These are phyloP conservation scores for Aureobasidium sp. DNA, from an alignment of 2,329 filamentous ascomycete genomes.

Conservation along the genomic window DNA sequence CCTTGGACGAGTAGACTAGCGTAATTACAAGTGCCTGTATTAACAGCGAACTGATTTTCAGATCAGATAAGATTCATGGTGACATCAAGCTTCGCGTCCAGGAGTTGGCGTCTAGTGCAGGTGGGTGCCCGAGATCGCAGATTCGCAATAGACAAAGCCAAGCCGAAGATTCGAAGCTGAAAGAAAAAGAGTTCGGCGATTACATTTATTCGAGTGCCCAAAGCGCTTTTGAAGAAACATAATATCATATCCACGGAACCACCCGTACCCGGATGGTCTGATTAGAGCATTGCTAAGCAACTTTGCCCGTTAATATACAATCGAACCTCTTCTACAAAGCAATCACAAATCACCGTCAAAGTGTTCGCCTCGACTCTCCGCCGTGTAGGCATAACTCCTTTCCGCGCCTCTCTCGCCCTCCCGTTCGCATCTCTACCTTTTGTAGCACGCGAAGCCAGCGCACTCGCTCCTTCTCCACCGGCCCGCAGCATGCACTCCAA, in stretches of 20 bases:
- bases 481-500: conserved; percentile 78
- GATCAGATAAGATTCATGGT: neutral
- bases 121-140: neutral
- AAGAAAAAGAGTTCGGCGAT: neutral
- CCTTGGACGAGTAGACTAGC: neutral
- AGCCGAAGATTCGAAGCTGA: neutral
- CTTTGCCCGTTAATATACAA: conserved; percentile 2
- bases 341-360: conserved; percentile 54
- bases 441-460: conserved; percentile 19
- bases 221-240: neutral
- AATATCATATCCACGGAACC: conserved; percentile 1
- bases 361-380: conserved; percentile 83
- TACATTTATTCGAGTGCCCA: neutral
- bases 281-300: conserved; percentile 15
- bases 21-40: neutral
- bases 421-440: conserved; percentile 34
- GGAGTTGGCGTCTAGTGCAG: neutral
- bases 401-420: conserved; percentile 66
- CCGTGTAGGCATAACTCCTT: conserved; percentile 53
- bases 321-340: neutral
- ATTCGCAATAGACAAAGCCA: neutral
- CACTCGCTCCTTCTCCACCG: conserved; percentile 28
- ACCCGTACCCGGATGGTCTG: conserved; percentile 12
- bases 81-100: neutral
- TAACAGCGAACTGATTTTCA: neutral